Evolutionary conservation across 2,329 filamentous ascomycete species (phyloP), one percentile per base, ranked within the genome.

Genomic region (Cordyceps fumosorosea): DNA sequence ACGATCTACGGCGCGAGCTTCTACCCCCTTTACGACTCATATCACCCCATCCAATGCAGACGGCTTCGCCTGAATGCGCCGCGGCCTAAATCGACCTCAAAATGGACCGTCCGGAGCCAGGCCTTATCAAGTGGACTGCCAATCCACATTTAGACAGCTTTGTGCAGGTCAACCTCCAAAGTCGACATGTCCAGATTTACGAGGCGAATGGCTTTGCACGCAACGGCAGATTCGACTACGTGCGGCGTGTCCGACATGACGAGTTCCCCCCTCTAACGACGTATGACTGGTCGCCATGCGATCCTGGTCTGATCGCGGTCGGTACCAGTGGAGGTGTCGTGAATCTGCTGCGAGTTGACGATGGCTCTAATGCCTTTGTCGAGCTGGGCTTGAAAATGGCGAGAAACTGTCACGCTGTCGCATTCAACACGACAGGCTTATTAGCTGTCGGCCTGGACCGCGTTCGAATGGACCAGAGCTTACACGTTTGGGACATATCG

Each of bases 401-500:
- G 60, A 84, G 91, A 51, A 88, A 88, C 50, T 93, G 89, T 68
- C 91, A 93, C 69, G 89, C 90, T 0, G 89, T 95, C 47, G 87
- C 90, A 3, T 92, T 95, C 75, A 93, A 87, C 69, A 86, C 84
- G 3, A 81, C 80, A 5, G 88, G 89, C 20, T 80, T 89, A 62
- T 77, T 96, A 57, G 91, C 90, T 11, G 89, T 92, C 32, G 91
- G 89, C 1, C 78, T 95, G 57, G 91, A 95, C 69, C 83, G 89
- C 67, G 90, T 93, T 26, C 84, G 91, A 37, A 92, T 90, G 74
- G 91, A 95, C 70, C 85, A 89, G 65, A 92, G 89, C 68, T 80
- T 96, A 55, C 90, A 93, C 68, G 87, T 95, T 34, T 95, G 90
- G 84, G 90, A 96, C 72, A 81, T 92, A 60, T 88, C 84, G 67